Base-by-base conservation (phyloP, 495 filamentous ascomycete species). In the Hyaloscypha hepaticicola region DNA sequence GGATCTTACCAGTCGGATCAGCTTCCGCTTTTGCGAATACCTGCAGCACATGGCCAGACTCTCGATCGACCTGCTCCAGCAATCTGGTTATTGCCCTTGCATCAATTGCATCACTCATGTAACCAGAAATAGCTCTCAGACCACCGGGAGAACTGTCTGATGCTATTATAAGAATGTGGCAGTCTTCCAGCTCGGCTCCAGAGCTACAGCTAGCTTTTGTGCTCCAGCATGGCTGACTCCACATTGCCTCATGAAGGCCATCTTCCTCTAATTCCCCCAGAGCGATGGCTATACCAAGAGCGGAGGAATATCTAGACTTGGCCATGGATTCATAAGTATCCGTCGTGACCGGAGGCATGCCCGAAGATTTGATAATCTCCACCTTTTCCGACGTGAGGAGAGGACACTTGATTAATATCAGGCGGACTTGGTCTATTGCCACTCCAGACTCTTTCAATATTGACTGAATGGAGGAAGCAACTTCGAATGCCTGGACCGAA, bases 281-380 rank as follows among this genome's bases (percentile, higher is more conserved):
- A 38, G 69, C 69, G 34, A 66, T 58, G 22, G 63, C 69, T 31
- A 67, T 69, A 3, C 70, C 70, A n/a, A 72, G 49, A 6, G 70
- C 67, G 11, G 61, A 69, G 16, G 67, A 65, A 49, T 69, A 69
- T 14, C 70, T 34, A 14, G 67, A 67, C 49, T 63, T 69, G 45
- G 70, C 67, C 67, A 72, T 72, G 26, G 67, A 69, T 24, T 69
- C 70, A 48, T 72, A 72, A 5, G 67, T 72, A 55, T 72, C 67
- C n/a, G 62, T 69, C 12, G 67, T 72, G 19, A 66, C 51, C n/a
- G 70, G 38, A 49, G 28, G 50, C 48, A 56, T 69, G 12, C 61
- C 56, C 3, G 49, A 38, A 27, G 64, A 53, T 33, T 59, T 58
- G 48, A 67, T 67, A 19, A 34, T 51, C 34, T 66, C 61, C n/a